Evolutionary conservation across 805 yeast genomes (phyloP), one percentile per base, ranked within the genome.

Genomic region (Clavispora asparagi): DNA sequence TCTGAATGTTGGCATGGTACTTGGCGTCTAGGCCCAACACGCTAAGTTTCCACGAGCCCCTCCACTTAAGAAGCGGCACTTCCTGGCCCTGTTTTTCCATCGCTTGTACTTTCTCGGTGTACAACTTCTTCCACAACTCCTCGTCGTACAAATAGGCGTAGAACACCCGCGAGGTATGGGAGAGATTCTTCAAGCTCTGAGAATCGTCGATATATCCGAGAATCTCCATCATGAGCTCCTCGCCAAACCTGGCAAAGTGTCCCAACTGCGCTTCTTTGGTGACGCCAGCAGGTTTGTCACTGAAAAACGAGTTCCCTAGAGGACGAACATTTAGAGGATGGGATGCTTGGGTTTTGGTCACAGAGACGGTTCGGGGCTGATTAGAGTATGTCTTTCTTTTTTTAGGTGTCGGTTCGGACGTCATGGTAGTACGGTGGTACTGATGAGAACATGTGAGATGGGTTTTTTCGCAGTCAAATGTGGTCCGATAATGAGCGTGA

Each of bases 11-110:
- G 27, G 80, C 83, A 27, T 61, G 61, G 11, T 65, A 45, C 8
- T 53, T 57, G 4, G 43, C 48, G 7, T 65, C 56, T n/a, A 73
- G 50, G 0, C 64, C 60, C 50, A 81, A 62, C 30, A 78, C 67
- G 3, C 92, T 81, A 33, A 76, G 67, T 54, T 91, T 75, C 97
- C 97, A 90, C 2, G 89, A 77, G 0, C 97, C 96, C 28, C 57
- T 61, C 97, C 97, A 89, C 30, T 48, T 46, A 8, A 54, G 41
- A 54, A 52, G 1, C 50, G 51, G 52, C 11, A 50, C 41, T 26
- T 51, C 41, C 1, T n/a, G 44, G 36, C 46, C 54, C 14, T 28
- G 39, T 30, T 50, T 52, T 40, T 55, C 48, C 9, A 44, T 33
- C 12, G 41, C 30, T 31, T 48, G 45, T 7, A 38, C 44, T 33